Base-by-base conservation (phyloP, 495 filamentous ascomycete species). In the Annulohypoxylon bovei region DNA sequence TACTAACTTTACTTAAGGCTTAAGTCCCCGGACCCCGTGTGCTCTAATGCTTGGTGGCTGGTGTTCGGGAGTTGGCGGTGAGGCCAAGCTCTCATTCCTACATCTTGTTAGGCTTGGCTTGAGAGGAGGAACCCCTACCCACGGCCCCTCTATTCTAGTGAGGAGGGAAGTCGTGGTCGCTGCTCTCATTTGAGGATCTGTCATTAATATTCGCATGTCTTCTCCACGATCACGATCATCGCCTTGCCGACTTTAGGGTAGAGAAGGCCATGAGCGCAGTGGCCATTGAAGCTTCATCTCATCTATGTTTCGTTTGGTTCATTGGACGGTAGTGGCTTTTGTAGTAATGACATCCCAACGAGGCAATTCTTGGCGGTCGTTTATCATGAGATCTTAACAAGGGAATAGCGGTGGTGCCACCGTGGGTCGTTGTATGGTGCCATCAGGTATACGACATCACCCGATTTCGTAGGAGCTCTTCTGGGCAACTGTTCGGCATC, bases 321-420 rank as follows among this genome's bases (percentile, higher is more conserved):
- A 23, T 12, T 46, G 53, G 57, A 54, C 46, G 57, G 52, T 30
- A 54, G 57, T 57, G 52, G 58, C 62, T 55, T 39, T 42, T 42
- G 63, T 52, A 40, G 62, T 42, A 59, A 63, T 7, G 33, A 23
- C 2, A 23, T 60, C 64, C 64, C 37, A 72, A 63, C 44, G 52
- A 53, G 54, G 69, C 14, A 67, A 60, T 35, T 62, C 69, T 72
- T 72, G 69, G 69, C 69, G 53, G 42, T 32, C 35, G 22, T 65
- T 56, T 52, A 68, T 64, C 69, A 67, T 50, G 44, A 72, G 64
- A 68, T 67, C 44, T 22, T 46, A 39, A 44, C 56, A 46, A n/a
- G 49, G 40, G 25, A 18, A 62, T 62, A 44, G 56, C 18, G 25
- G 47, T 73, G 70, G 55, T 58, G 61, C 70, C 64, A 71, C 58